Percentiles rank a stretch among this genome's conserved stretches.
Evolutionary conservation across 1,139 yeast species (phyloP).

Genomic region (Arxiozyma telluris): DNA sequence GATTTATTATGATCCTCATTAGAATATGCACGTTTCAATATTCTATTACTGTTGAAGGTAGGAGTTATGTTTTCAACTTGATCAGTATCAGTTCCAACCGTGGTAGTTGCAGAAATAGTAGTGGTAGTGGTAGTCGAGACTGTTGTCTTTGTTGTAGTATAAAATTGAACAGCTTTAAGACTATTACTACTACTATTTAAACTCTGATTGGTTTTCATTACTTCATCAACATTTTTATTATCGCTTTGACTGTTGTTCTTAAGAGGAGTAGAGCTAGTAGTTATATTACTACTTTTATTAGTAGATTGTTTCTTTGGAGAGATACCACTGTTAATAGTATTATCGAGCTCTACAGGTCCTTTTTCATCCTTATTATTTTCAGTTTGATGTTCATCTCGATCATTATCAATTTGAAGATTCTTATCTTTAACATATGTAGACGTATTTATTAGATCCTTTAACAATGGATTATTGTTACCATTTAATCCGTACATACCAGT

Average conservation of each 20-base stretch:
- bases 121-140: background rate
- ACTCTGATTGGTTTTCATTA: background rate
- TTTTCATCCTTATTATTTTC: background rate
- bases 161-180: background rate
- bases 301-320: background rate
- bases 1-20: background rate
- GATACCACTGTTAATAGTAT: background rate
- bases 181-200: too few relatives aligned
- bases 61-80: background rate
- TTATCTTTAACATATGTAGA: slow-evolving; percentile 13
- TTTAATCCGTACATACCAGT: slow-evolving; percentile 19
- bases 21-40: background rate
- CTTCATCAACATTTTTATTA: background rate
- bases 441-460: slow-evolving; percentile 16
- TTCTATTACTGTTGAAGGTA: background rate
- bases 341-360: background rate
- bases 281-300: too few relatives aligned
- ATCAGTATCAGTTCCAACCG: background rate
- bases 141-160: background rate
- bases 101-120: background rate
- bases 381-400: background rate
- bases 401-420: background rate
- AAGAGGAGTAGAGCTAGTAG: background rate
- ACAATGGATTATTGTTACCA: slow-evolving; percentile 13
- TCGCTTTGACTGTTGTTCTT: background rate